Base-by-base conservation (phyloP, 225 moss, liverwort and hornwort species). In the Polytrichum commune region DNA sequence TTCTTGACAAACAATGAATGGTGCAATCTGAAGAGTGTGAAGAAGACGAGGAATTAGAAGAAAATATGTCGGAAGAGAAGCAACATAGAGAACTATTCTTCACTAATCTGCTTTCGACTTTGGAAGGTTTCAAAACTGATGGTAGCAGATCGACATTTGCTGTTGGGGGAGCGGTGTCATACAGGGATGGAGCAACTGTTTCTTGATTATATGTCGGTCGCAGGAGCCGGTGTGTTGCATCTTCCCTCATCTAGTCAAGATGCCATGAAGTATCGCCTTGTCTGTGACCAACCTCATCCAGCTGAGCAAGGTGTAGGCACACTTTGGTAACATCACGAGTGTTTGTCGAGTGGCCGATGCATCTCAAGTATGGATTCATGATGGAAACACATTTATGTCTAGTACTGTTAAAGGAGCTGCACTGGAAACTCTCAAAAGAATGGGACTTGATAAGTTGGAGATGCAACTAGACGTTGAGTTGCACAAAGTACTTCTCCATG, bases 131-230 rank as follows among this genome's bases (percentile, higher is more conserved):
- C 56, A 56, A 56, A n/a, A 6, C 56, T 18, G 56, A 56, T 56
- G 56, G 56, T n/a, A 56, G 56, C 19, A 56, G n/a, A 18, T 1
- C 5, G 19, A 4, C n/a, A 18, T 56, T 56, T 56, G 56, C 56
- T 56, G 56, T n/a, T 0, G 56, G 56, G 18, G 56, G 56, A 56
- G 19, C 56, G 6, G 56, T 56, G 18, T 18, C n/a, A 56, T n/a
- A 5, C 56, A 20, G 5, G 19, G 56, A 56, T 18, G 56, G n/a
- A 32, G 56, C 18, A 18, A 20, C n/a, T 4, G 56, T 73, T 25
- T 28, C 55, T 78, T 25, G 53, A 74, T 46, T 80, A 71, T 3
- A 64, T 83, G 25, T 73, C 69, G 57, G 80, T 80, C 26, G 60
- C 76, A 54, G 79, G 73, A 5, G 55, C 65, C 6, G 83, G 78